phyloP scores from a whole-genome alignment of 805 yeast species.

The Kodamaea lidongshanica region DNA sequence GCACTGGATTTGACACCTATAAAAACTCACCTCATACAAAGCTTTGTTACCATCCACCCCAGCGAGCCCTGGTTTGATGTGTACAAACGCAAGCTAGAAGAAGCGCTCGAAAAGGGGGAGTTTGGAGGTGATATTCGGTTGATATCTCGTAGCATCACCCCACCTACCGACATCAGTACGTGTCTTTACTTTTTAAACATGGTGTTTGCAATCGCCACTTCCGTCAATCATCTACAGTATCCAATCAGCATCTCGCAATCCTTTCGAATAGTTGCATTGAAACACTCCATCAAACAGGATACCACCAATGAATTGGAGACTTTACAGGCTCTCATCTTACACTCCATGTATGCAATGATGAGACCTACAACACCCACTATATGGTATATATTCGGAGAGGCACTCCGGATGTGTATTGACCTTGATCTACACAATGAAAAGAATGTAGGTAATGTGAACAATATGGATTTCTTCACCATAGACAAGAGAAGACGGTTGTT shows the following conservation, averaged over 20 bases:
- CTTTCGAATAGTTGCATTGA: constrained; percentile 62
- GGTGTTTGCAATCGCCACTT: constrained; percentile 74
- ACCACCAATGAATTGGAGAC: constrained; percentile 57
- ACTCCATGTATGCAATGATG: constrained; percentile 74
- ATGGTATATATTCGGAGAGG: constrained; percentile 86
- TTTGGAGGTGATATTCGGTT: constrained; percentile 11
- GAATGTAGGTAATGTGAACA: constrained; percentile 14
- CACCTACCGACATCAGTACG: constrained; percentile 45
- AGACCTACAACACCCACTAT: constrained; percentile 86
- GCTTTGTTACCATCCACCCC: neutral
- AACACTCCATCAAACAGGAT: constrained; percentile 52
- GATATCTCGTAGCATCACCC: constrained; percentile 31
- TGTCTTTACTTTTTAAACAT: constrained; percentile 69
- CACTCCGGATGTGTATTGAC: constrained; percentile 74
- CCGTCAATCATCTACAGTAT: constrained; percentile 64
- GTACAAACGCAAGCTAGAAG: constrained; percentile 28
- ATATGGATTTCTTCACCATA: constrained; percentile 46
- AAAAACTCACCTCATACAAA: constrained; percentile 15
- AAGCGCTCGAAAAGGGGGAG: constrained; percentile 3
- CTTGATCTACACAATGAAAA: constrained; percentile 74
- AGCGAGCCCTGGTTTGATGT: constrained; percentile 38
- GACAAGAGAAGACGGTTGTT: constrained; percentile 60
- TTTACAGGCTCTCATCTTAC: constrained; percentile 62
- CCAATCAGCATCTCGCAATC: constrained; percentile 61
- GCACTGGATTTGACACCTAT: constrained; percentile 54